These are phyloP conservation scores for Apiotrichum sp. DNA, from an alignment of 1,284 basidiomycete genomes.

Conservation along the genomic window DNA sequence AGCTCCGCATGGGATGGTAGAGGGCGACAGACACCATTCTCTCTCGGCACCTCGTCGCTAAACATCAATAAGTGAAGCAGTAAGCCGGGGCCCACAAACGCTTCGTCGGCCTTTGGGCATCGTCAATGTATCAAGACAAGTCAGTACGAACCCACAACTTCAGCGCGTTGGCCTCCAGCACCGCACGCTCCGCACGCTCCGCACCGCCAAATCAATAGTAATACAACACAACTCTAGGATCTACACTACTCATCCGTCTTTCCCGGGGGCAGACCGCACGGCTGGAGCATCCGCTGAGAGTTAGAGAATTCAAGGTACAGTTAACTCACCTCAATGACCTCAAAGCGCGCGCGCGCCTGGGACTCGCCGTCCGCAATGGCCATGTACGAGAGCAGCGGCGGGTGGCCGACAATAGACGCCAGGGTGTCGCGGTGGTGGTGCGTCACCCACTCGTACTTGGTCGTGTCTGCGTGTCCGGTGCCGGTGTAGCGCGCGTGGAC, in stretches of 20 bases:
- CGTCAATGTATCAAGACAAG: no score
- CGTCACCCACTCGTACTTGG: conserved; percentile 95
- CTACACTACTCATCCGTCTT: conserved; percentile 69
- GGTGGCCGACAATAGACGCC: conserved; percentile 85
- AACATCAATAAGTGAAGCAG: no score
- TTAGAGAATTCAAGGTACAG: neutral
- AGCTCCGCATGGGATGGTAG: no score
- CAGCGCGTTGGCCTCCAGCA: no score
- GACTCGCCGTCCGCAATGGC: conserved; percentile 90
- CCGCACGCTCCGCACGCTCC: no score
- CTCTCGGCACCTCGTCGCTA: no score
- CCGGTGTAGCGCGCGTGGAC: conserved; percentile 96
- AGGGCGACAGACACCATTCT: no score
- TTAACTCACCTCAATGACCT: conserved; percentile 79
- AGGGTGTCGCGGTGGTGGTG: conserved; percentile 95
- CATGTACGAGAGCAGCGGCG: conserved; percentile 75
- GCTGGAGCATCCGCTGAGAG: conserved; percentile 85
- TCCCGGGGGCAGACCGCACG: conserved; percentile 90
- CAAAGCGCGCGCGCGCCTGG: conserved; percentile 83
- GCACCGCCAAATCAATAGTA: neutral
- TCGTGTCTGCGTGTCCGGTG: conserved; percentile 87
- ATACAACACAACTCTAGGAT: conserved; percentile 11
- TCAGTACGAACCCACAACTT: no score
- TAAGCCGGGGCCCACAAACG: no score
- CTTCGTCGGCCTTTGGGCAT: no score